These are phyloP conservation scores for Nitzschia palea DNA, from an alignment of 108 stramenopile genomes.

Conservation along the genomic window DNA sequence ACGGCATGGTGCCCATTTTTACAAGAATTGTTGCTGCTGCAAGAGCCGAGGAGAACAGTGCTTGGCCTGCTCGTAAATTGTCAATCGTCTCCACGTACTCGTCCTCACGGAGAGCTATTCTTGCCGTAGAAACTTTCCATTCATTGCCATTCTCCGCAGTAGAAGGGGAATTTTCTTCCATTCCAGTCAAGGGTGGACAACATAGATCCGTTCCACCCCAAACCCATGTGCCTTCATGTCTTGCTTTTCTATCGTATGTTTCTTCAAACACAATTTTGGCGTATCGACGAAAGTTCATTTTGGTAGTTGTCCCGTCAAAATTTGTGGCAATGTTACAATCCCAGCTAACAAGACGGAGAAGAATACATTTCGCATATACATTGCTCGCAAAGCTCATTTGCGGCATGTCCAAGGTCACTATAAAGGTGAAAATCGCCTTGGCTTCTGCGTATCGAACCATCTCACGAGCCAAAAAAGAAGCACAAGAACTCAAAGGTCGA, in stretches of 20 bases:
- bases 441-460: constrained; percentile 82
- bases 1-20: constrained; percentile 25
- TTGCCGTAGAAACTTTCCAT: constrained; percentile 19
- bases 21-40: constrained; percentile 40
- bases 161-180: background rate
- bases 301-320: background rate
- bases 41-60: constrained; percentile 20
- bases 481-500: constrained; percentile 28
- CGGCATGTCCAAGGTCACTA: constrained; percentile 29
- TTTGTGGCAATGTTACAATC: constrained; percentile 53
- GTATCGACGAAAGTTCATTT: constrained; percentile 20
- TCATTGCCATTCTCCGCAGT: background rate
- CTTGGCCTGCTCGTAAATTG: background rate
- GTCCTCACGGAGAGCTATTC: constrained; percentile 19
- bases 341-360: constrained; percentile 75
- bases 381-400: background rate
- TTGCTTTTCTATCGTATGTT: constrained; percentile 13
- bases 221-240: constrained; percentile 37
- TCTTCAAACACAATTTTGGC: constrained; percentile 53
- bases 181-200: constrained; percentile 31
- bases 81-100: constrained; percentile 28
- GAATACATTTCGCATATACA: constrained; percentile 29
- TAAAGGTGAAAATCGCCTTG: constrained; percentile 78
- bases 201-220: constrained; percentile 80
- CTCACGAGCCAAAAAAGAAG: constrained; percentile 74